Evolutionary conservation across 164 flowering plant genomes (phyloP).

Genomic region (Vitis vinifera): DNA sequence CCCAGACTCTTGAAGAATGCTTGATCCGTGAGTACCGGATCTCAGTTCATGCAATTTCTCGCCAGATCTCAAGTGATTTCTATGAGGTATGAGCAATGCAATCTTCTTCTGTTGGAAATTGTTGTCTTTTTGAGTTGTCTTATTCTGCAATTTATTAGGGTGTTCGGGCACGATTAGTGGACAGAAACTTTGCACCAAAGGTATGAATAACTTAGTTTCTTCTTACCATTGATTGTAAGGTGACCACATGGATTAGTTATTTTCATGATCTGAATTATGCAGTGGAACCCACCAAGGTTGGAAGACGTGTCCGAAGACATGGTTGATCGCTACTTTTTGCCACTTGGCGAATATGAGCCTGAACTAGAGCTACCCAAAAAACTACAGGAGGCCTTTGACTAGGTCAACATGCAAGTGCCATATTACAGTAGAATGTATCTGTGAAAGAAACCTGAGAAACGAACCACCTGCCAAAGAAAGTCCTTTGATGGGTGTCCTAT

Average conservation of each 20-base stretch:
- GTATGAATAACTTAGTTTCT: not conserved
- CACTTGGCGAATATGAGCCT: not conserved
- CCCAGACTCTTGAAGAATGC: not conserved
- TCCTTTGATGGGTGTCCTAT: no score
- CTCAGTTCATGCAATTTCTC: not conserved
- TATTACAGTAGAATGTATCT: no score
- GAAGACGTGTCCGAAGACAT: not conserved
- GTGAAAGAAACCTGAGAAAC: no score
- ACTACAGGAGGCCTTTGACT: not conserved
- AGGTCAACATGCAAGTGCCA: not conserved
- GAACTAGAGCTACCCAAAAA: not conserved
- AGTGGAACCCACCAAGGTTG: not conserved
- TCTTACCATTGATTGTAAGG: not conserved
- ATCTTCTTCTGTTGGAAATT: not conserved
- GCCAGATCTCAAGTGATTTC: not conserved
- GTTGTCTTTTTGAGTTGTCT: no score
- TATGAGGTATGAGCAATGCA: not conserved
- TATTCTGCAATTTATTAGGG: not conserved
- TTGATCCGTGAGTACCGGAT: not conserved
- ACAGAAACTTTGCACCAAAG: not conserved
- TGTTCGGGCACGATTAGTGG: not conserved
- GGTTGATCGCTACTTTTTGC: not conserved
- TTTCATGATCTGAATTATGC: not conserved
- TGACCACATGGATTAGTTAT: not conserved
- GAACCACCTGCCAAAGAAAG: no score